Percentiles rank a stretch among this genome's conserved stretches.
These are phyloP conservation scores for Exobasidium cylindrosporum DNA, from an alignment of 1,284 basidiomycete species.

Conservation along the genomic window DNA sequence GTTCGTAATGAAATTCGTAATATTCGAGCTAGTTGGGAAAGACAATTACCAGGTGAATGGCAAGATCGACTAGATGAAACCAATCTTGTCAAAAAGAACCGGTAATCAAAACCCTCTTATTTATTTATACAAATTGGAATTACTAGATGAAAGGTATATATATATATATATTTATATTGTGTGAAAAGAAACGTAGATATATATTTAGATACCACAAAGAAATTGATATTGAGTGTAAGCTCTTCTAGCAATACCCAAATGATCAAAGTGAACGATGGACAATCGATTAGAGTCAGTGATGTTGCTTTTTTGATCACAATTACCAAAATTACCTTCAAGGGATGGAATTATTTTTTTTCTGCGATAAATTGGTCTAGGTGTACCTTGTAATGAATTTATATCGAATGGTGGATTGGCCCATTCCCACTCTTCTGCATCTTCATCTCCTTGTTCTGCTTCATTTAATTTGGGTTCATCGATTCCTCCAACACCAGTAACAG, in stretches of 20 bases:
- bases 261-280: slow-evolving; percentile 39
- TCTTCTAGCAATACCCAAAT: slow-evolving; percentile 25
- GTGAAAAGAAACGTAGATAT: background rate
- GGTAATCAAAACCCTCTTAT: no score
- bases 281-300: slow-evolving; percentile 13
- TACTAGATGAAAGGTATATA: background rate
- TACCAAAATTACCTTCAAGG: slow-evolving; percentile 24
- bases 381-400: slow-evolving; percentile 23
- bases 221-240: slow-evolving; percentile 5
- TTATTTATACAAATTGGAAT: no score
- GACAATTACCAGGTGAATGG: background rate
- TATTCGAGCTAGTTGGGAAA: slow-evolving; percentile 7
- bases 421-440: slow-evolving; percentile 36
- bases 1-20: slow-evolving; percentile 6
- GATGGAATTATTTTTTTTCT: slow-evolving; percentile 30
- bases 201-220: background rate
- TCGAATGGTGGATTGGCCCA: slow-evolving; percentile 32
- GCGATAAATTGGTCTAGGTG: slow-evolving; percentile 36
- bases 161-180: background rate
- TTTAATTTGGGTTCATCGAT: background rate
- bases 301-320: slow-evolving; percentile 6
- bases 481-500: background rate
- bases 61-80: no score
- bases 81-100: no score
- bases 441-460: slow-evolving; percentile 15